Evolutionary conservation across 306 rosid species (phyloP).

Genomic region (Vigna angularis): DNA sequence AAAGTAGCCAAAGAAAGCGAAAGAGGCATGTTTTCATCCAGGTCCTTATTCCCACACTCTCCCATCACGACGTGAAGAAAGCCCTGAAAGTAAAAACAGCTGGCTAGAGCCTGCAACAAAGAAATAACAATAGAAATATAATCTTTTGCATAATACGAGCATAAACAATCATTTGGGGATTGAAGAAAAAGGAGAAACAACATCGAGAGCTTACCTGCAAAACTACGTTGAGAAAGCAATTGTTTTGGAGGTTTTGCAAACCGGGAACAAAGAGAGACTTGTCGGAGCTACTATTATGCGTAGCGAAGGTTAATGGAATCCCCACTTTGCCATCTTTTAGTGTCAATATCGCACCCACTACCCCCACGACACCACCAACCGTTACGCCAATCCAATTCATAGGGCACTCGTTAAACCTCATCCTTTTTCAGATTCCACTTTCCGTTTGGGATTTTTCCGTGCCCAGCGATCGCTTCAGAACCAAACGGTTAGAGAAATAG

Average conservation of each 20-base stretch:
- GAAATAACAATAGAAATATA: not conserved
- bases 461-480: no score
- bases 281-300: constrained; percentile 30
- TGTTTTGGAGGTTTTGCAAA: constrained; percentile 78
- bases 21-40: constrained; percentile 67
- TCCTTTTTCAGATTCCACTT: not conserved
- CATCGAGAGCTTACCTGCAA: constrained; percentile 61
- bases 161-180: not conserved
- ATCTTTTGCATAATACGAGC: not conserved
- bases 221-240: constrained; percentile 88
- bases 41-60: constrained; percentile 62
- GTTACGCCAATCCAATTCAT: constrained; percentile 46
- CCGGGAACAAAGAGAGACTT: constrained; percentile 64
- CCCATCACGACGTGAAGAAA: constrained; percentile 59
- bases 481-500: no score
- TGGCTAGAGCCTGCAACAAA: constrained; percentile 75
- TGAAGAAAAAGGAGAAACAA: constrained; percentile 7
- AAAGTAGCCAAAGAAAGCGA: constrained; percentile 65
- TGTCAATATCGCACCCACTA: constrained; percentile 58
- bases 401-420: constrained; percentile 35
- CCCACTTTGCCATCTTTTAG: constrained; percentile 51
- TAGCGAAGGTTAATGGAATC: constrained; percentile 37
- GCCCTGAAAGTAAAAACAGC: constrained; percentile 73
- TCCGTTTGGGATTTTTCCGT: no score
- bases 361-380: constrained; percentile 55